phyloP scores from a whole-genome alignment of 192 early-diverging fungal species.

The Coemansia sp. region DNA sequence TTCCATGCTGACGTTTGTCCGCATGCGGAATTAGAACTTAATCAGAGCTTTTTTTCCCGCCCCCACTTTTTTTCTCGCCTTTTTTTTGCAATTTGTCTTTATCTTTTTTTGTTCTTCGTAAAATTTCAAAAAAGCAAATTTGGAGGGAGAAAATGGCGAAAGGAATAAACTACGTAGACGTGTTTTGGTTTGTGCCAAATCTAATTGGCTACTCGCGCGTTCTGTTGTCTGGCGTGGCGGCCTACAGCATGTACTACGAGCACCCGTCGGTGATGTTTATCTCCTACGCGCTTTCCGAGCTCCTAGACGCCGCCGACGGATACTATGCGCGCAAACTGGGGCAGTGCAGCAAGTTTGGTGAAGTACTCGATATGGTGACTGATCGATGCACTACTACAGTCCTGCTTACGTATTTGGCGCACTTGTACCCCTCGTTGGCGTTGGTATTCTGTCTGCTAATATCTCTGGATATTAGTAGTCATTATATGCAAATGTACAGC shows the following conservation, averaged over 20 bases:
- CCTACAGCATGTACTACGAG: conserved; percentile 75
- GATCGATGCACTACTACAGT: conserved; percentile 94
- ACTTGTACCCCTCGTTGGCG: conserved; percentile 67
- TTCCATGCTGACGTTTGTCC: not conserved
- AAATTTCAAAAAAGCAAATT: conserved; percentile 52
- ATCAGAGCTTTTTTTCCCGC: not conserved
- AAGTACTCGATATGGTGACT: conserved; percentile 99
- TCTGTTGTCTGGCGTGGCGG: conserved; percentile 69
- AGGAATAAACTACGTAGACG: conserved; percentile 26
- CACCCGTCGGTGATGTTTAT: conserved; percentile 74
- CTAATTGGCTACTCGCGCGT: conserved; percentile 86
- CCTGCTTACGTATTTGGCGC: conserved; percentile 84
- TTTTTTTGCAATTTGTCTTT: conserved; percentile 1
- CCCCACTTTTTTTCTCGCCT: not conserved
- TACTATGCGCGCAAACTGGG: conserved; percentile 89
- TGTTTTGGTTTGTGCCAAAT: conserved; percentile 54
- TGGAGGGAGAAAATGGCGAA: conserved; percentile 65
- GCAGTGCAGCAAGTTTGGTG: conserved; percentile 97
- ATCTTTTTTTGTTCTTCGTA: conserved; percentile 52
- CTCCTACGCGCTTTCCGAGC: conserved; percentile 84
- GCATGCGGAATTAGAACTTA: not conserved
- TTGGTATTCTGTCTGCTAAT: conserved; percentile 91
- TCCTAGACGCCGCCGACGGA: conserved; percentile 95
- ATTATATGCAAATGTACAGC: conserved; percentile 99
- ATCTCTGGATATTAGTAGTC: conserved; percentile 91